Percentiles rank a stretch among this genome's conserved stretches.
Conservation (phyloP, 495 filamentous ascomycete species). For the Jackrogersella minutella region DNA sequence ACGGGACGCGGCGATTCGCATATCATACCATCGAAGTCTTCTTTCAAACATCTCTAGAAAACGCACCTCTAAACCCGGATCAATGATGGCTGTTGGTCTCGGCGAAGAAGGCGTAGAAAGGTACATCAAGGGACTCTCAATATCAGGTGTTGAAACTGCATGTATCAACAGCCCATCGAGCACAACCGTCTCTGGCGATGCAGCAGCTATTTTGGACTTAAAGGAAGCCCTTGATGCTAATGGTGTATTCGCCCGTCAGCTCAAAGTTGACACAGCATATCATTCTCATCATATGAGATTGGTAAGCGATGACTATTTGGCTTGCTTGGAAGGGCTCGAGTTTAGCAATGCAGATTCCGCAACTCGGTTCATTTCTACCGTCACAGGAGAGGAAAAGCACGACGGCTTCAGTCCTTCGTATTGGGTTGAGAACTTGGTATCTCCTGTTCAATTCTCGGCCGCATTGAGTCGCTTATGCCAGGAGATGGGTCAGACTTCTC, state of each 20-base stretch:
- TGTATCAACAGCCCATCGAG: not conserved
- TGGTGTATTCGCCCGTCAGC: conserved; percentile 48
- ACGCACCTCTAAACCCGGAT: not conserved
- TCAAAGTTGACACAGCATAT: conserved; percentile 60
- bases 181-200: not conserved
- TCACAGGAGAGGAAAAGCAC: too few relatives aligned
- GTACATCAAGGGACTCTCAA: too few relatives aligned
- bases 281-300: conserved; percentile 63
- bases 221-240: conserved; percentile 53
- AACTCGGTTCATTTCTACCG: too few relatives aligned
- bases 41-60: not conserved
- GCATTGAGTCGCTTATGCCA: too few relatives aligned
- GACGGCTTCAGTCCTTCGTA: too few relatives aligned
- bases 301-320: too few relatives aligned
- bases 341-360: too few relatives aligned
- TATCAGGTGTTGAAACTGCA: not conserved
- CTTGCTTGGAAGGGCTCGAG: too few relatives aligned
- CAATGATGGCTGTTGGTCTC: not conserved
- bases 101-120: not conserved
- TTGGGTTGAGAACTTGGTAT: too few relatives aligned
- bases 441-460: too few relatives aligned
- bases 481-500: too few relatives aligned
- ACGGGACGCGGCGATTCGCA: conserved; percentile 43
- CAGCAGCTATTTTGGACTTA: conserved; percentile 1
- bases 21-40: conserved; percentile 52